Percentiles rank a stretch among this genome's conserved stretches.
phyloP scores from a whole-genome alignment of 2,329 filamentous ascomycete genomes.

The Cercospora brassicicola region DNA sequence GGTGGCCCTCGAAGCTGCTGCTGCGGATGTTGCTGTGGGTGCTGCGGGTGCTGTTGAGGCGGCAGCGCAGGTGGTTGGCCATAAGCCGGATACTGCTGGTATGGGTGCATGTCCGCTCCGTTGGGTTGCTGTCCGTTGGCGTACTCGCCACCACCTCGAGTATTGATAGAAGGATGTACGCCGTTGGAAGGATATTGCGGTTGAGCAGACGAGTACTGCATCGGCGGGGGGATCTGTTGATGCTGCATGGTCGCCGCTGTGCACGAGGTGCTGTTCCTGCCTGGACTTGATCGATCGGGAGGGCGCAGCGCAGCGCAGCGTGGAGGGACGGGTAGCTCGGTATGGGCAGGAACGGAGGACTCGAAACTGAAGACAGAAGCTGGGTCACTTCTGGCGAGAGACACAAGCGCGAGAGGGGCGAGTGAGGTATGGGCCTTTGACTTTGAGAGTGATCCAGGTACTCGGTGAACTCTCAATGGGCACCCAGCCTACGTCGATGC shows the following conservation, averaged over 20 bases:
- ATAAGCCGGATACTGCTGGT: slow-evolving; percentile 26
- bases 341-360: background rate
- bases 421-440: slow-evolving; percentile 21
- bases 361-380: background rate
- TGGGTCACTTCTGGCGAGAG: slow-evolving; percentile 2
- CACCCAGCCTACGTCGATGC: slow-evolving; percentile 1
- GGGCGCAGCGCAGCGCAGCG: slow-evolving; percentile 4
- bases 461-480: slow-evolving; percentile 12
- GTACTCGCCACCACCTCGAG: slow-evolving; percentile 22
- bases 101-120: slow-evolving; percentile 29
- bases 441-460: slow-evolving; percentile 24
- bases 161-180: slow-evolving; percentile 18
- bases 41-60: slow-evolving; percentile 20
- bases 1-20: slow-evolving; percentile 19
- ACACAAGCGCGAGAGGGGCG: slow-evolving; percentile 17
- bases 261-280: slow-evolving; percentile 10
- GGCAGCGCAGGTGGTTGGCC: slow-evolving; percentile 21
- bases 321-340: background rate
- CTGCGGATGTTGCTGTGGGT: slow-evolving; percentile 24
- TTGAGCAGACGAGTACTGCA: slow-evolving; percentile 16
- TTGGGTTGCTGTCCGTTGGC: slow-evolving; percentile 27
- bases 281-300: background rate
- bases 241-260: slow-evolving; percentile 12
- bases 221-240: slow-evolving; percentile 16
- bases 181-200: slow-evolving; percentile 26